Evolutionary conservation across 116 monocot species (phyloP).

Genomic region (Zostera marina): DNA sequence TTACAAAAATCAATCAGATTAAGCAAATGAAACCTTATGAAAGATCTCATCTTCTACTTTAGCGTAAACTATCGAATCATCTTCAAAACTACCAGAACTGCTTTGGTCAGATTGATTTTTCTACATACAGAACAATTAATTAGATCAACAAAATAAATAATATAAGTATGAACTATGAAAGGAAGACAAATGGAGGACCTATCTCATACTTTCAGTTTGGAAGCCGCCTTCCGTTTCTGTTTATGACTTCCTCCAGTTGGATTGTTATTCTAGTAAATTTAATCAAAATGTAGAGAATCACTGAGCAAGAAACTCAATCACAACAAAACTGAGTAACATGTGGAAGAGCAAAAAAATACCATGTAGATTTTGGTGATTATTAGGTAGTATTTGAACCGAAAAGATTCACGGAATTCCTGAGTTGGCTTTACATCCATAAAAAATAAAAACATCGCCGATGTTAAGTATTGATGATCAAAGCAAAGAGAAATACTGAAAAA

Average conservation of each 20-base stretch:
- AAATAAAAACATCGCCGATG: background rate
- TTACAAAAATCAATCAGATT: background rate
- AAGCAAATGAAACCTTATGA: conserved; percentile 36
- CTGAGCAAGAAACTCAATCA: background rate
- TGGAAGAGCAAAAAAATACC: conserved; percentile 20
- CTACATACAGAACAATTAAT: conserved; percentile 10
- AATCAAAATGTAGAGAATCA: conserved; percentile 1
- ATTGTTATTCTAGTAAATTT: conserved; percentile 6
- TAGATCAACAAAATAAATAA: background rate
- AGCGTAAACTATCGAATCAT: conserved; percentile 55
- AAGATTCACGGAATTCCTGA: conserved; percentile 58
- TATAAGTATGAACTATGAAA: background rate
- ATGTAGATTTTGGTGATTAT: conserved; percentile 51
- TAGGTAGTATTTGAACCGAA: conserved; percentile 68
- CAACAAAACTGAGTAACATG: background rate
- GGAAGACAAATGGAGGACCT: background rate
- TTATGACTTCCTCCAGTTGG: background rate
- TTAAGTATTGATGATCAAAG: background rate
- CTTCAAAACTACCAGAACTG: conserved; percentile 11
- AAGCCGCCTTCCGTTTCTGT: background rate
- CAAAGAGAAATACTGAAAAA: background rate
- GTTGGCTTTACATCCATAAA: conserved; percentile 39
- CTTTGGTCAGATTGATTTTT: conserved; percentile 17
- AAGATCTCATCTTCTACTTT: conserved; percentile 88
- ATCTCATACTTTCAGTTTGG: conserved; percentile 1